A percentile compares a stretch with the other conserved stretches of the same genome.
Evolutionary conservation across 73 alveolate species (phyloP).

Genomic region (Tetrahymena thermophila): DNA sequence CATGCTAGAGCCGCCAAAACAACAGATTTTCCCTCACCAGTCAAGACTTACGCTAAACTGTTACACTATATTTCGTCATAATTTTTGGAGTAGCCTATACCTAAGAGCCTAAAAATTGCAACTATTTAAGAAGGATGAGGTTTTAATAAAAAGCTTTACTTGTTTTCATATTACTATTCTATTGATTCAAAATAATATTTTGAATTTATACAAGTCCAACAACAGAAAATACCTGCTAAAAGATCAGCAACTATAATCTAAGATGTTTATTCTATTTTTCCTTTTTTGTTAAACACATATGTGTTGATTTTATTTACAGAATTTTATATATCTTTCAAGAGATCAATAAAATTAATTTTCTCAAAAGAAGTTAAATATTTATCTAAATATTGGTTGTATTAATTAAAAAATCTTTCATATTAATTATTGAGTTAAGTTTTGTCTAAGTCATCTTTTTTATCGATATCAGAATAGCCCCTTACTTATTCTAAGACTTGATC

Average conservation of each 20-base stretch:
- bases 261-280: neutral
- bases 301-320: no score
- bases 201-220: neutral
- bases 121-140: neutral
- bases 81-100: neutral
- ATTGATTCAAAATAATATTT: neutral
- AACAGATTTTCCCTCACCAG: neutral
- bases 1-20: neutral
- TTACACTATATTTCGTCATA: no score
- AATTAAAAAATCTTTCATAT: no score
- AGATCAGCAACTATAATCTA: neutral
- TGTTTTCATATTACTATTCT: neutral
- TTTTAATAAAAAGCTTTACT: neutral
- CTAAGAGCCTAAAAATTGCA: neutral
- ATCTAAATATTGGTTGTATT: neutral
- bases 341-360: neutral
- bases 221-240: neutral
- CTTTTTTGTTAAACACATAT: neutral
- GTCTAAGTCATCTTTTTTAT: no score
- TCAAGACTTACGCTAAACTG: neutral
- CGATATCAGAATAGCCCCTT: no score
- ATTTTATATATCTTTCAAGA: no score
- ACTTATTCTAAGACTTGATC: no score
- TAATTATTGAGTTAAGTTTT: no score
- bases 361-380: neutral